Evolutionary conservation across 2,329 filamentous ascomycete species (phyloP), one percentile per base, ranked within the genome.

Genomic region (Colletotrichum sp.): DNA sequence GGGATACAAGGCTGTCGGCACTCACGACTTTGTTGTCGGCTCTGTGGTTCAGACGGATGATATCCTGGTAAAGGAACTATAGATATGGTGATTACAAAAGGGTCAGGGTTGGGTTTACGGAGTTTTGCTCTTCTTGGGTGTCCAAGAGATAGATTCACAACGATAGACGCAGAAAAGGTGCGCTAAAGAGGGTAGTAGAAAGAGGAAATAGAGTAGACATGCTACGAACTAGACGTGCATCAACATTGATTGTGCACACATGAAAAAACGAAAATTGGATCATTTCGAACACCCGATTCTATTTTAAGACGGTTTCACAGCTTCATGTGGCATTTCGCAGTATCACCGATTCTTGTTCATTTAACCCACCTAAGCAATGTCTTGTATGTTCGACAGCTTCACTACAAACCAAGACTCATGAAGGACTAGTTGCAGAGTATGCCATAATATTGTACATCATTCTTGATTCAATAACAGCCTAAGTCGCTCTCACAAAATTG

Each of bases 1-100:
- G 78, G 87, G 87, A 0, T 89, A 85, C 71, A 74, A 71, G 18
- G 78, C 78, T 26, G 82, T 87, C 1, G 87, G 87, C 1, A 48
- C 80, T 12, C 86, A 88, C 76, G 83, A 85, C 10, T 89, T 88
- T 77, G 81, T 79, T 1, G 79, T 88, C 59, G 87, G 87, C 1
- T 78, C 77, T 3, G 82, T 84, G 26, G 80, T 85, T 12, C 87
- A 88, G 76, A 86, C 78, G n/a, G 87, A 88, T 70, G 77, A 83
- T 48, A 84, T 89, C 28, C 80, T 88, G 82, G 70, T 81, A 0
- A 88, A 87, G 78, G 70, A 77, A 75, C 64, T 79, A 9, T 80
- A 66, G 72, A 5, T 7, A 7, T 21, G 18, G 8, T n/a, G 43
- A 21, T 13, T 52, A 13, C 12, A 10, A 52, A 52, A 21, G n/a